phyloP scores from a whole-genome alignment of 352 stramenopile species.

The Pythium angustatum region DNA sequence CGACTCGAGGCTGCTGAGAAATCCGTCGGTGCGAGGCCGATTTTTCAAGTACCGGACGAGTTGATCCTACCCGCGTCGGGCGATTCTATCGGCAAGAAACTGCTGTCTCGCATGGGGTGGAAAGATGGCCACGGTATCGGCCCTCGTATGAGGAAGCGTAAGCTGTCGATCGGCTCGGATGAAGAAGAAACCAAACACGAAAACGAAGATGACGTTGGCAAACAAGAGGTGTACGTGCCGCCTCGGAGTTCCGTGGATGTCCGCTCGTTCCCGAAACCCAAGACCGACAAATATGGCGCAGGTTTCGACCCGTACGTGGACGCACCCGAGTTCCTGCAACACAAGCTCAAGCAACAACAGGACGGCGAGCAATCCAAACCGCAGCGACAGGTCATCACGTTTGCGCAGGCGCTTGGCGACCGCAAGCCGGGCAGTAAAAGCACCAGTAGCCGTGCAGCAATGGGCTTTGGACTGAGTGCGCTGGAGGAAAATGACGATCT shows the following conservation, averaged over 20 bases:
- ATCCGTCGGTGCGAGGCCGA: slow-evolving; percentile 13
- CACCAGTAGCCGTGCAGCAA: slow-evolving; percentile 31
- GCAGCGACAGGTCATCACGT: slow-evolving; percentile 63
- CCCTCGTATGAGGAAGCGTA: slow-evolving; percentile 54
- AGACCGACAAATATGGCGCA: slow-evolving; percentile 73
- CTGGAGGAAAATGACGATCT: slow-evolving; percentile 86
- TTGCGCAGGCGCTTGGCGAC: slow-evolving; percentile 57
- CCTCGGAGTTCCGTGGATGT: slow-evolving; percentile 59
- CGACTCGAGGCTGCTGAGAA: slow-evolving; percentile 26
- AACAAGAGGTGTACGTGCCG: slow-evolving; percentile 50
- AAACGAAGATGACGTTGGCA: background rate
- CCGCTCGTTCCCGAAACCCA: slow-evolving; percentile 61
- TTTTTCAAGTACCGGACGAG: slow-evolving; percentile 66
- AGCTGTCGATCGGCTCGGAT: slow-evolving; percentile 33
- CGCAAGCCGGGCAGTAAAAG: background rate
- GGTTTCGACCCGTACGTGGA: slow-evolving; percentile 78
- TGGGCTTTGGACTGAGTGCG: slow-evolving; percentile 66
- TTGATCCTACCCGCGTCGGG: slow-evolving; percentile 61
- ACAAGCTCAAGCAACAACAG: slow-evolving; percentile 43
- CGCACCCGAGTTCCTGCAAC: slow-evolving; percentile 67
- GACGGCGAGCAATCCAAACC: slow-evolving; percentile 28
- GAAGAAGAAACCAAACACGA: slow-evolving; percentile 3
- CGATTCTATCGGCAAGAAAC: slow-evolving; percentile 78
- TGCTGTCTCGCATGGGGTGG: slow-evolving; percentile 90
- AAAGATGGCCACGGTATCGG: slow-evolving; percentile 90